Conservation (phyloP, 306 rosid genomes). For the Cucumis cinereus region DNA sequence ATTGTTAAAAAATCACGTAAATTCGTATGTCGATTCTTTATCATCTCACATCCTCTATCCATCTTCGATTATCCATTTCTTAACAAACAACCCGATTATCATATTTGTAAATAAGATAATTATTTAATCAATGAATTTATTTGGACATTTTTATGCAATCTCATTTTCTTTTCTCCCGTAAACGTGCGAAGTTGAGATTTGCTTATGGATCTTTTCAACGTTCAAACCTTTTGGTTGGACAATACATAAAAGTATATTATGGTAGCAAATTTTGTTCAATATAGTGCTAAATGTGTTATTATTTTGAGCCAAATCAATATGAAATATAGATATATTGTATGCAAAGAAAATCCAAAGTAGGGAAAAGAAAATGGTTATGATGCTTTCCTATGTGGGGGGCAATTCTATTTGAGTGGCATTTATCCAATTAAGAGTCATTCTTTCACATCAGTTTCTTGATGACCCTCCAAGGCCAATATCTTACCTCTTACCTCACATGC, state of each 20-base stretch:
- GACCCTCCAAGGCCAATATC: not conserved
- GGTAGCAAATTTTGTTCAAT: not conserved
- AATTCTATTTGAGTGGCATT: not conserved
- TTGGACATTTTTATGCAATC: no score
- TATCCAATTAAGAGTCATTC: not conserved
- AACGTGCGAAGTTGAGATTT: no score
- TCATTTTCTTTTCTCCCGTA: no score
- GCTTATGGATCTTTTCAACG: not conserved
- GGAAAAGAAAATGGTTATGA: not conserved
- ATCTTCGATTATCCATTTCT: no score
- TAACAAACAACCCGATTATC: no score
- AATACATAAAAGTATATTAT: not conserved
- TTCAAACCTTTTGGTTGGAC: not conserved
- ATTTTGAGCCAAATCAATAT: not conserved
- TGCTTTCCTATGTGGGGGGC: constrained; percentile 6
- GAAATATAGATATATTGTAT: not conserved
- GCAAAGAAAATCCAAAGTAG: not conserved
- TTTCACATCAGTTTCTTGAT: not conserved
- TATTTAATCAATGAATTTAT: no score
- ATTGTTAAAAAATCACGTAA: no score
- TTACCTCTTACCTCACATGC: not conserved
- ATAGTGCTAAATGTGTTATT: not conserved
- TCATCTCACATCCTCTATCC: no score
- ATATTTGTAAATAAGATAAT: no score
- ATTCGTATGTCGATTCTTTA: no score